Evolutionary conservation across 176 grass and related monocot genomes (phyloP), one percentile per base, ranked within the genome.

Genomic region (Oryza glaberrima): DNA sequence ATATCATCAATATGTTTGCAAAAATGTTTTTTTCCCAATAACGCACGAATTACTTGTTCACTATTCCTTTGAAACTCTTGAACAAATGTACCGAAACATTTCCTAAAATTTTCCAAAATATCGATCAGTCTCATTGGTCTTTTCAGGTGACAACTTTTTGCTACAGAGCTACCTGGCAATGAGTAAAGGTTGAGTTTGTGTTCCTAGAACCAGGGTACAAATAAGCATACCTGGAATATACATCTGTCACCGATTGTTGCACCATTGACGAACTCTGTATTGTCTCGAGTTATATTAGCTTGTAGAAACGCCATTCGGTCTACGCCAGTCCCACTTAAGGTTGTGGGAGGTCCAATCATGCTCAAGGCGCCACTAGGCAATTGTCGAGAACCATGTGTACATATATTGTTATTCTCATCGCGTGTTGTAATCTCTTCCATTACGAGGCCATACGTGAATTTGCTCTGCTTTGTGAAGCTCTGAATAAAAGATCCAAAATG

Each of bases 341-440:
- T 99, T 43, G 96, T 99, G 17, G 96, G 91, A 58, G 96, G 96
- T 58, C 96, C 96, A 86, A 94, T 90, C 89, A 92, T 94, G 88
- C 91, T 94, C 72, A 98, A 88, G 40, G 86, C 86, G 26, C 96
- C 96, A 67, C 76, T 81, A 76, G 91, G 91, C 75, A 98, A 89
- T 73, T 90, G 81, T 80, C 93, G 85, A 69, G 91, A 77, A 83
- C 96, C 96, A 87, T 96, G 96, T 49, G 93, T 98, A 72, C 96
- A 98, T 34, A 94, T 86, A 38, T 71, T 91, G 77, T 91, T 96
- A 69, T 88, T 91, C 84, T 92, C 90, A 84, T 99, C 96, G 32
- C 91, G 91, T 30, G 96, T 94, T 54, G 88, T 91, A 69, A 99
- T 89, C 49, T 99, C 93, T 77, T 99, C 96, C 79, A 96, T 80